These are phyloP conservation scores for Alternaria tenuissima DNA, from an alignment of 2,329 filamentous ascomycete species.

Conservation along the genomic window DNA sequence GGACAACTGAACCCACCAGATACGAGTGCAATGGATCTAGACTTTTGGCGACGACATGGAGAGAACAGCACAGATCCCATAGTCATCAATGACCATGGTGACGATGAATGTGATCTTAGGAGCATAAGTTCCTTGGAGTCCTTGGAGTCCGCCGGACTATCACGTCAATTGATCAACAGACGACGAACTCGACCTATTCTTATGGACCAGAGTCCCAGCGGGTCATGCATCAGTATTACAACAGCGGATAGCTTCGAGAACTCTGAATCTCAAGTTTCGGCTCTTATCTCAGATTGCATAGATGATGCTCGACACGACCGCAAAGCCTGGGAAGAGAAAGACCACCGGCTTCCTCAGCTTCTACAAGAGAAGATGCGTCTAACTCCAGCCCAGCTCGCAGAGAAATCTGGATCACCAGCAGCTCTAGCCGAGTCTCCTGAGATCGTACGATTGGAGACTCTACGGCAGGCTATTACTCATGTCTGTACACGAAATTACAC, in stretches of 20 bases:
- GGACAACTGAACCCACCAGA: neutral
- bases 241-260: neutral
- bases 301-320: neutral
- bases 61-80: neutral
- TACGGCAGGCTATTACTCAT: neutral
- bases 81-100: neutral
- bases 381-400: neutral
- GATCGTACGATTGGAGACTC: neutral
- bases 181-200: neutral
- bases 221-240: neutral
- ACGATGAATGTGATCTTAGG: neutral
- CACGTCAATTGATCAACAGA: neutral
- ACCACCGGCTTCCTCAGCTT: slow-evolving; percentile 5
- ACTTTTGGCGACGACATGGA: neutral
- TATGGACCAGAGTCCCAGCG: neutral
- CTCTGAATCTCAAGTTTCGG: neutral
- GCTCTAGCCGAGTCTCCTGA: neutral
- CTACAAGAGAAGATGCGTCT: neutral
- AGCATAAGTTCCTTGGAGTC: slow-evolving; percentile 8
- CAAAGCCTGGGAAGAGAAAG: slow-evolving; percentile 9
- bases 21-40: neutral
- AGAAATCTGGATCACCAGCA: neutral
- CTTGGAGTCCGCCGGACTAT: slow-evolving; percentile 4
- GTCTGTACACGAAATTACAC: slow-evolving; percentile 19
- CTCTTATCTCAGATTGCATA: neutral